Percentiles rank a stretch among this genome's conserved stretches.
phyloP scores from a whole-genome alignment of 768 basidiomycete genomes.

The Tremella yokohamensis region DNA sequence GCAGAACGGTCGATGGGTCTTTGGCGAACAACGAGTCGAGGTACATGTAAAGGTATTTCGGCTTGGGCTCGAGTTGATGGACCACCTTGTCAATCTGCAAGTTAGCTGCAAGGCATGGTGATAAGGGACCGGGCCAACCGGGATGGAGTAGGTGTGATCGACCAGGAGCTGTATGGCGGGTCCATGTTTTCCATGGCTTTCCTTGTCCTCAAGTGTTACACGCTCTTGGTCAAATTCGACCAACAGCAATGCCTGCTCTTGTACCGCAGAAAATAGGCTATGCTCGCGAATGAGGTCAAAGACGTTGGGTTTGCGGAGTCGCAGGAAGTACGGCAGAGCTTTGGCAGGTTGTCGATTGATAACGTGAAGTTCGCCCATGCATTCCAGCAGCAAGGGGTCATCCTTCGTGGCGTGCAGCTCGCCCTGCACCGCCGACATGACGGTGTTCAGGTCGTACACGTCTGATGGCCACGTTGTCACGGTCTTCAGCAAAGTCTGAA shows the following conservation, averaged over 20 bases:
- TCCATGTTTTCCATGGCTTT: constrained; percentile 54
- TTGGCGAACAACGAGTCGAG: constrained; percentile 83
- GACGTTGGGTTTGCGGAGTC: constrained; percentile 79
- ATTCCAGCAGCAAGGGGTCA: constrained; percentile 78
- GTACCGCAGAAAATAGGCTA: constrained; percentile 89
- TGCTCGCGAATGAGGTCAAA: constrained; percentile 91
- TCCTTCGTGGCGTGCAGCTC: constrained; percentile 65
- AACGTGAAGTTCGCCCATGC: constrained; percentile 78
- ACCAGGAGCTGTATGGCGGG: constrained; percentile 82
- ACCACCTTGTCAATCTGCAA: constrained; percentile 78
- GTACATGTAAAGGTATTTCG: constrained; percentile 85
- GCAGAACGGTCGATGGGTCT: constrained; percentile 72
- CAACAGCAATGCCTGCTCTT: constrained; percentile 84
- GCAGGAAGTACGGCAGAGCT: constrained; percentile 83
- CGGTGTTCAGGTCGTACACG: constrained; percentile 81
- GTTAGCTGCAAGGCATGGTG: constrained; percentile 4
- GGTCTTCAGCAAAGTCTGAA: constrained; percentile 68
- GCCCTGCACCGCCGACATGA: constrained; percentile 81
- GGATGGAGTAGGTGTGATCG: constrained; percentile 92
- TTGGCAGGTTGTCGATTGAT: constrained; percentile 78
- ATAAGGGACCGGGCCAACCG: constrained; percentile 57
- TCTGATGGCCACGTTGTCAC: constrained; percentile 85
- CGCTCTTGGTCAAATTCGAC: constrained; percentile 90
- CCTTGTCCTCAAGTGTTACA: constrained; percentile 50
- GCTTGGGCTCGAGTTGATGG: constrained; percentile 70